Evolutionary conservation across 257 asterid genomes (phyloP).

Genomic region (Ligustrum vulgare): DNA sequence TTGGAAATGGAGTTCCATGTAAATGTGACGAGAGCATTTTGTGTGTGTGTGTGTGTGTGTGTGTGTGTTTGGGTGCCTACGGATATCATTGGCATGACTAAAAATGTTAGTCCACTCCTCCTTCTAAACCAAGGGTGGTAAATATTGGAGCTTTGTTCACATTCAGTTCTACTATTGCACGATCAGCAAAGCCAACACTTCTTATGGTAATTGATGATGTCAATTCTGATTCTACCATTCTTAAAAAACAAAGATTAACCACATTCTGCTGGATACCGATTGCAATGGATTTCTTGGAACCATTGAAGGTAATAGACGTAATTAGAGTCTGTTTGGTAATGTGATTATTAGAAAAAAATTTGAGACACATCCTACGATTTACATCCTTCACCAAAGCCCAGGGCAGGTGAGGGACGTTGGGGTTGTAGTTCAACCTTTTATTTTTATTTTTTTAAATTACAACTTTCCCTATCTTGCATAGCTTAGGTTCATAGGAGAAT

Average conservation of each 20-base stretch:
- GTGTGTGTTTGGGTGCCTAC: constrained; percentile 36
- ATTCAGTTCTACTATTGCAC: constrained; percentile 67
- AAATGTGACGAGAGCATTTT: constrained; percentile 30
- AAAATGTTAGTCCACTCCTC: constrained; percentile 34
- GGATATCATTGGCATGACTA: constrained; percentile 30
- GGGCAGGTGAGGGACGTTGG: no score
- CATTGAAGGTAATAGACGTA: constrained; percentile 88
- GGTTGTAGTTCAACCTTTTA: no score
- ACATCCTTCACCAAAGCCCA: no score
- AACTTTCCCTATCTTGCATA: neutral
- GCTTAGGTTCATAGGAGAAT: neutral
- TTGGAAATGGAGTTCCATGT: constrained; percentile 32
- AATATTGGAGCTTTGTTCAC: constrained; percentile 82
- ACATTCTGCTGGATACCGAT: constrained; percentile 74
- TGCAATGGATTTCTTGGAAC: constrained; percentile 89
- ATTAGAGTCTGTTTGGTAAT: no score
- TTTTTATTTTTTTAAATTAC: no score
- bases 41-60: no score
- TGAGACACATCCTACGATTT: no score
- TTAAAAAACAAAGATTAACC: constrained; percentile 57
- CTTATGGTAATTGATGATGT: constrained; percentile 72
- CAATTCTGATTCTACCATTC: constrained; percentile 58
- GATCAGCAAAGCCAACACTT: constrained; percentile 73
- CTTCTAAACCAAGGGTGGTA: constrained; percentile 40
- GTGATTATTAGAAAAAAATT: no score